These are phyloP conservation scores for Sugiyamaella xylanicola DNA, from an alignment of 1,139 yeast species.

Conservation along the genomic window DNA sequence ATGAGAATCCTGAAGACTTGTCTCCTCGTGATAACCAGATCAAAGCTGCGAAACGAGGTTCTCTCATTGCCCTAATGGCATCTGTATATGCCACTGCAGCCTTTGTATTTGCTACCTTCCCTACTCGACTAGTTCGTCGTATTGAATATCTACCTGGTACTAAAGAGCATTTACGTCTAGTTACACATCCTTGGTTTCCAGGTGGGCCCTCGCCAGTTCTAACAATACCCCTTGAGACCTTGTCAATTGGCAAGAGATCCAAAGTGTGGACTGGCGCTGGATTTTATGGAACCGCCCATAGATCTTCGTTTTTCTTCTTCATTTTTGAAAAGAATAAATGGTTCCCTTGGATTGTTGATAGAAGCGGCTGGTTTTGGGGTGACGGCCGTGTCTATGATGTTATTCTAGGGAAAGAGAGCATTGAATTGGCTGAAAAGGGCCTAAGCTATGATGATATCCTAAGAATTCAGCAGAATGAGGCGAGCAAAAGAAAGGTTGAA, in stretches of 20 bases:
- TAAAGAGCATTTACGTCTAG: constrained; percentile 59
- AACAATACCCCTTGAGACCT: constrained; percentile 60
- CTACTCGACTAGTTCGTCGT: constrained; percentile 70
- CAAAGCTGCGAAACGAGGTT: constrained; percentile 46
- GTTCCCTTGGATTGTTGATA: constrained; percentile 75
- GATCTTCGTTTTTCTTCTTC: constrained; percentile 71
- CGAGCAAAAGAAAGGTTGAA: constrained; percentile 39
- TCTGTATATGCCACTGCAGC: constrained; percentile 49
- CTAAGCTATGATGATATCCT: constrained; percentile 61
- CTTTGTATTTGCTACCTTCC: constrained; percentile 51
- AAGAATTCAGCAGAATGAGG: constrained; percentile 36
- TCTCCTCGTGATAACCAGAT: constrained; percentile 43
- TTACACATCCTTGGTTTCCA: constrained; percentile 75
- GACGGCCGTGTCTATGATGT: constrained; percentile 85
- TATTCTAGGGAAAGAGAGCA: constrained; percentile 73
- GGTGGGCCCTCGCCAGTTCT: constrained; percentile 75
- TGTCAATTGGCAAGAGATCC: constrained; percentile 61
- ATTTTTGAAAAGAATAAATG: constrained; percentile 59
- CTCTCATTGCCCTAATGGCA: constrained; percentile 47
- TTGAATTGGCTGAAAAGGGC: constrained; percentile 77
- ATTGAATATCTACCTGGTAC: constrained; percentile 70
- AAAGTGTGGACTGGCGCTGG: constrained; percentile 86
- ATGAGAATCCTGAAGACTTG: constrained; percentile 54
- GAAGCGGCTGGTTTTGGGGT: constrained; percentile 90
- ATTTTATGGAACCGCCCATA: constrained; percentile 80